Conservation (phyloP, 495 filamentous ascomycete species). For the Cryomyces antarcticus region DNA sequence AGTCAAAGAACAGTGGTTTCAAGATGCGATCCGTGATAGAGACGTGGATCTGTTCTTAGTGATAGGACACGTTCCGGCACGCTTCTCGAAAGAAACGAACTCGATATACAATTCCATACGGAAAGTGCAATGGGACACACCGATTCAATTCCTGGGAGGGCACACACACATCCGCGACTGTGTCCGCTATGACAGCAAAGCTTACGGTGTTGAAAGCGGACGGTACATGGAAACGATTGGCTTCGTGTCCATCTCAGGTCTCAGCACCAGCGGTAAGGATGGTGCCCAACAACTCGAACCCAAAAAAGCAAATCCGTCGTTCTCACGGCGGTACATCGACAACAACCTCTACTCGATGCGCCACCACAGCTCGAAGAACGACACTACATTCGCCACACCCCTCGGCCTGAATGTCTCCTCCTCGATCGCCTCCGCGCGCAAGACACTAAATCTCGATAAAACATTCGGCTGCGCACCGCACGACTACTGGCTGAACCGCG, state of each 20-base stretch:
- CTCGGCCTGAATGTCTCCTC: constrained; percentile 52
- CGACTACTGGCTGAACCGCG: constrained; percentile 60
- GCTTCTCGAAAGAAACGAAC: constrained; percentile 50
- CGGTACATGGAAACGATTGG: constrained; percentile 97
- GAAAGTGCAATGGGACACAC: constrained; percentile 50
- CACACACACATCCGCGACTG: constrained; percentile 84
- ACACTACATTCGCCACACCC: constrained; percentile 53
- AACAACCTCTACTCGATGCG: constrained; percentile 77
- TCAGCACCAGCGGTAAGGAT: constrained; percentile 24
- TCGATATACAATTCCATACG: constrained; percentile 63
- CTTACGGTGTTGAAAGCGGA: constrained; percentile 72
- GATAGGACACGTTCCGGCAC: constrained; percentile 66
- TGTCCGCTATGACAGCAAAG: constrained; percentile 55
- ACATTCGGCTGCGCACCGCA: constrained; percentile 66
- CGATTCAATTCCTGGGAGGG: constrained; percentile 86
- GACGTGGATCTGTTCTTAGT: constrained; percentile 80
- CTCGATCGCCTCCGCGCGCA: constrained; percentile 50
- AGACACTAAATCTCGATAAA: constrained; percentile 48
- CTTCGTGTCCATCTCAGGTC: constrained; percentile 70
- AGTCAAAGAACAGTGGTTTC: constrained; percentile 75
- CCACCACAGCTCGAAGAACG: constrained; percentile 56
- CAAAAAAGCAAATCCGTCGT: constrained; percentile 25
- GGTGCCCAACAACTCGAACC: constrained; percentile 13
- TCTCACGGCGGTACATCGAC: constrained; percentile 75
- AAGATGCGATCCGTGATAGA: constrained; percentile 54